Evolutionary conservation across 2,329 filamentous ascomycete genomes (phyloP).

Genomic region (Leptographium lundbergii): DNA sequence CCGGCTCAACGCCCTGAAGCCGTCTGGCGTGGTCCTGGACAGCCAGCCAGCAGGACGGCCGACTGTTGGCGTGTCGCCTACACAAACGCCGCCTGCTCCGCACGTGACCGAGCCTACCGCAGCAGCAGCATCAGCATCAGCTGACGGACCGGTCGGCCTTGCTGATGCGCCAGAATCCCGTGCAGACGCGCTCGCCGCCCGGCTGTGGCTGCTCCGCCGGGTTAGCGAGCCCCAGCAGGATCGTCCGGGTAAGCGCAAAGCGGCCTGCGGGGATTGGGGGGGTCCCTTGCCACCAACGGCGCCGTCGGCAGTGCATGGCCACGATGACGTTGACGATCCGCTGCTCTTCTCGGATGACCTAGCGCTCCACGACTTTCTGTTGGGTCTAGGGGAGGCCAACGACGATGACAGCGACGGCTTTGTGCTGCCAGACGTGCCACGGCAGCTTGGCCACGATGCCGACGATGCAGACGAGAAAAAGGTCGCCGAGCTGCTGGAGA

Average conservation of each 20-base stretch:
- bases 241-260: neutral
- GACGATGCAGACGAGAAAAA: constrained; percentile 17
- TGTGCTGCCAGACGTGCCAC: constrained; percentile 33
- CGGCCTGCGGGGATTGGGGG: no score
- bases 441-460: constrained; percentile 12
- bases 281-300: no score
- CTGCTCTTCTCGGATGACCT: constrained; percentile 37
- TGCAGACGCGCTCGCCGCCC: constrained; percentile 38
- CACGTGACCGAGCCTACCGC: neutral
- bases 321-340: constrained; percentile 25
- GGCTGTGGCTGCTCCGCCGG: constrained; percentile 37
- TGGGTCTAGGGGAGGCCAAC: constrained; percentile 13
- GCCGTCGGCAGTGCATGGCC: no score
- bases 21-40: constrained; percentile 23
- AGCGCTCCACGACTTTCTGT: constrained; percentile 38
- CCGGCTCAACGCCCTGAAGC: constrained; percentile 40
- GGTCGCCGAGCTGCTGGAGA: constrained; percentile 20
- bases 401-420: constrained; percentile 23
- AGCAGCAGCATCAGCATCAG: no score
- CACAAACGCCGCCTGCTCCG: no score
- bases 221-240: constrained; percentile 7
- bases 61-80: neutral
- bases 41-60: no score
- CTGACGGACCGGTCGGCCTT: no score
- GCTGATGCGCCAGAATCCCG: constrained; percentile 22